phyloP scores from a whole-genome alignment of 179 eudicot species.

The Monotropa hypopitys region DNA sequence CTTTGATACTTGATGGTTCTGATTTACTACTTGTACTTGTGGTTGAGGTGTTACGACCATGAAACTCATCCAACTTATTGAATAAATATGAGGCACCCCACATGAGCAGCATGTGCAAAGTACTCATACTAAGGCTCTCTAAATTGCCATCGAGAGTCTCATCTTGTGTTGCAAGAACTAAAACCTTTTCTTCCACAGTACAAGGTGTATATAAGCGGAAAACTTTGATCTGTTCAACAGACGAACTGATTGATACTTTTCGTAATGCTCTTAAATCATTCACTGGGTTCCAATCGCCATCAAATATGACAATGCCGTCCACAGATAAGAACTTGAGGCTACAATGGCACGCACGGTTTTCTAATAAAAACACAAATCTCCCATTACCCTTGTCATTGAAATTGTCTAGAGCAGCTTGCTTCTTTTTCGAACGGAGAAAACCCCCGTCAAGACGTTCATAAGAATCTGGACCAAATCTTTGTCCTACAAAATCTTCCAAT shows the following conservation, averaged over 20 bases:
- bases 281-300: slow-evolving; percentile 81
- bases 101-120: slow-evolving; percentile 56
- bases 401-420: slow-evolving; percentile 56
- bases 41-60: slow-evolving; percentile 17
- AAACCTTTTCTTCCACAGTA: slow-evolving; percentile 75
- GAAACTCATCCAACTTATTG: slow-evolving; percentile 55
- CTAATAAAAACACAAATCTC: slow-evolving; percentile 60
- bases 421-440: slow-evolving; percentile 23
- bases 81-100: slow-evolving; percentile 81
- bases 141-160: slow-evolving; percentile 36
- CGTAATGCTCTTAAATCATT: slow-evolving; percentile 68
- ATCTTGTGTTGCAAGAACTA: slow-evolving; percentile 54
- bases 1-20: slow-evolving; percentile 27
- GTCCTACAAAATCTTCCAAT: slow-evolving; percentile 58
- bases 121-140: slow-evolving; percentile 27
- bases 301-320: slow-evolving; percentile 56
- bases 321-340: slow-evolving; percentile 51
- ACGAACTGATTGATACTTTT: slow-evolving; percentile 54
- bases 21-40: slow-evolving; percentile 19
- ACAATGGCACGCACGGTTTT: slow-evolving; percentile 61
- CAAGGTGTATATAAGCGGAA: slow-evolving; percentile 66
- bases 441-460: slow-evolving; percentile 66
- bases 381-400: slow-evolving; percentile 56
- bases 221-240: slow-evolving; percentile 47
- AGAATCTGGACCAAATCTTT: slow-evolving; percentile 68